Evolutionary conservation across 163 green algal genomes (phyloP).

Genomic region (Volvox carteri): DNA sequence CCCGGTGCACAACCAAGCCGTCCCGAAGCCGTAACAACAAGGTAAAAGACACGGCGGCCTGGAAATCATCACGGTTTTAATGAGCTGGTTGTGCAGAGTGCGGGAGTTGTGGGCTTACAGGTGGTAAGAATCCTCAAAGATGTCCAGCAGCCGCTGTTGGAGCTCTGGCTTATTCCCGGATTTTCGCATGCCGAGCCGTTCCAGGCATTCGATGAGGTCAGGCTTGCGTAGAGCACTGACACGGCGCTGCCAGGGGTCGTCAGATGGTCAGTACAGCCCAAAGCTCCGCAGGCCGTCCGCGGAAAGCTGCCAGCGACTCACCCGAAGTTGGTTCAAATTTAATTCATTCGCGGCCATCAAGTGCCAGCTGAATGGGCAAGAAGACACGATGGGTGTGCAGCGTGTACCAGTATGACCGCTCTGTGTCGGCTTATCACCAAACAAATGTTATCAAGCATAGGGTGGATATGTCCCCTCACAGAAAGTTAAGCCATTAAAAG

Average conservation of each 20-base stretch:
- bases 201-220: conserved; percentile 72
- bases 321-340: conserved; percentile 5
- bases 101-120: conserved; percentile 11
- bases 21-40: too few relatives aligned
- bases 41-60: too few relatives aligned
- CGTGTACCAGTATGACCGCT: too few relatives aligned
- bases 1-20: too few relatives aligned
- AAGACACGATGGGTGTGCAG: too few relatives aligned
- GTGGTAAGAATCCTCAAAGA: conserved; percentile 48
- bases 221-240: conserved; percentile 14
- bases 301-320: not conserved
- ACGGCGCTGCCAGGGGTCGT: conserved; percentile 9
- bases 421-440: too few relatives aligned
- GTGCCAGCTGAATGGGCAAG: too few relatives aligned
- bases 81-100: too few relatives aligned
- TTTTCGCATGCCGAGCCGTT: conserved; percentile 71
- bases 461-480: too few relatives aligned
- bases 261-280: not conserved
- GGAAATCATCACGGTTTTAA: too few relatives aligned
- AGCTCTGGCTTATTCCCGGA: conserved; percentile 73
- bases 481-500: too few relatives aligned
- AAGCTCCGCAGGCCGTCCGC: not conserved
- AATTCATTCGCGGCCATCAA: conserved; percentile 37
- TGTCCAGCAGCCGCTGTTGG: conserved; percentile 47
- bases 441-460: too few relatives aligned